Evolutionary conservation across 768 basidiomycete genomes (phyloP).

Genomic region (Sporobolomyces pararoseus): DNA sequence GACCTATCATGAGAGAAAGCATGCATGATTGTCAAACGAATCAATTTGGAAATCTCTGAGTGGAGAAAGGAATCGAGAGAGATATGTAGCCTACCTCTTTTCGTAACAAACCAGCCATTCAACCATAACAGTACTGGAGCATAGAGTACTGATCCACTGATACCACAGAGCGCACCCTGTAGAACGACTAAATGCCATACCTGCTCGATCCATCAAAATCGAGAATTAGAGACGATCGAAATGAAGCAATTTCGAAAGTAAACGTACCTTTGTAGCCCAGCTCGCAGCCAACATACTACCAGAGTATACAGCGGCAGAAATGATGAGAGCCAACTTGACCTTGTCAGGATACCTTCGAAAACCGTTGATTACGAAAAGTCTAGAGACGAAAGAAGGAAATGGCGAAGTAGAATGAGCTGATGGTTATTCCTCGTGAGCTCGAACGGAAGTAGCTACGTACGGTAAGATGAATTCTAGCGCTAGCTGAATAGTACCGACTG

Average conservation of each 20-base stretch:
- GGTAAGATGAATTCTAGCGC: slow-evolving; percentile 28
- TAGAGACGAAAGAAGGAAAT: background rate
- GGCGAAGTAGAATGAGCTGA: too few species aligned
- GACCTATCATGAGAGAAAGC: too few species aligned
- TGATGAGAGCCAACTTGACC: slow-evolving; percentile 10
- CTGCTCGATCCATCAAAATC: background rate
- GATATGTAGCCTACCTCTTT: too few species aligned
- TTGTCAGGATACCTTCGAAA: slow-evolving; percentile 38
- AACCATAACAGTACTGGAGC: slow-evolving; percentile 32
- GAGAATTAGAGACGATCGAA: background rate
- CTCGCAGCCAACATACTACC: slow-evolving; percentile 20
- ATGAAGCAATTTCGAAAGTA: background rate
- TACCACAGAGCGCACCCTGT: slow-evolving; percentile 27
- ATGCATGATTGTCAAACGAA: too few species aligned
- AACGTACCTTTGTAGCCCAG: slow-evolving; percentile 27
- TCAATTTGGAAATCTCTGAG: too few species aligned
- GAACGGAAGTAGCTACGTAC: too few species aligned
- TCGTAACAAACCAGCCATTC: slow-evolving; percentile 26
- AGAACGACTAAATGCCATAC: slow-evolving; percentile 38
- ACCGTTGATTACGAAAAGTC: slow-evolving; percentile 20
- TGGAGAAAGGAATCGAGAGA: too few species aligned
- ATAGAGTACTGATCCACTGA: slow-evolving; percentile 20
- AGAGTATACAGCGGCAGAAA: slow-evolving; percentile 9
- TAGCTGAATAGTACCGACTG: slow-evolving; percentile 26
- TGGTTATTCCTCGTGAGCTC: too few species aligned